Base-by-base conservation (phyloP, 352 stramenopile genomes). In the Thalassiosira mediterranea region DNA sequence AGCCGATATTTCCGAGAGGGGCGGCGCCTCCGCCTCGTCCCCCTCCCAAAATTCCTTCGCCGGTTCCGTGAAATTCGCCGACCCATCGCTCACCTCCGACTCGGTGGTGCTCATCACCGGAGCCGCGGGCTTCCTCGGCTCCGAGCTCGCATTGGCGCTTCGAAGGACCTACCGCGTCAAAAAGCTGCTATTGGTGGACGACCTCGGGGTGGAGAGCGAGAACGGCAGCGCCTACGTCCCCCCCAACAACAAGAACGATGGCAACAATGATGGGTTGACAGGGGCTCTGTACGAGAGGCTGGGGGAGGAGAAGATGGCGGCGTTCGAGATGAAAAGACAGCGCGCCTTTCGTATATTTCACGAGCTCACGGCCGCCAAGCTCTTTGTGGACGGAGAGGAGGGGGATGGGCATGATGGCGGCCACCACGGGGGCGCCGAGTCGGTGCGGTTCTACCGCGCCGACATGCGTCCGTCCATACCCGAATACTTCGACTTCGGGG, bases 121-220 rank as follows among this genome's bases (percentile, higher is more conserved):
- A 3, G 95, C 91, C 10, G 95, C 94, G 3, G 95, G 94, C 37
- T 97, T 97, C 81, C 93, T 98, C 67, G 95, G 95, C 25, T 86
- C 75, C 10, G 81, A 90, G 72, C 40, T 92, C 0, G 81, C 82
- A 0, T 66, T 92, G 42, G 83, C 86, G 11, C 70, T 92, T 4
- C 64, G 83, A 42, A 75, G 84, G 23, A 89, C 79, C 4, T 92
- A 92, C 71, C 47, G 57, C 31, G 64, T 82, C 0, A 76, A 77
- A 25, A 77, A 82, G 26, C 58, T 92, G 7, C 68, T 92, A 40
- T 70, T 80, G 15, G 76, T 92, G 0, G 86, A 92, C 64, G 60
- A 79, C 15, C 67, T 92, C 38, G 71, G 66, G 0, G 67, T 70
- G 13, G 48, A 58, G 15, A 65, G 32, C 19, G 73, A 70, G 42